Evolutionary conservation across 345 rosid genomes (phyloP), one percentile per base, ranked within the genome.

Genomic region (Tarenaya hassleriana): DNA sequence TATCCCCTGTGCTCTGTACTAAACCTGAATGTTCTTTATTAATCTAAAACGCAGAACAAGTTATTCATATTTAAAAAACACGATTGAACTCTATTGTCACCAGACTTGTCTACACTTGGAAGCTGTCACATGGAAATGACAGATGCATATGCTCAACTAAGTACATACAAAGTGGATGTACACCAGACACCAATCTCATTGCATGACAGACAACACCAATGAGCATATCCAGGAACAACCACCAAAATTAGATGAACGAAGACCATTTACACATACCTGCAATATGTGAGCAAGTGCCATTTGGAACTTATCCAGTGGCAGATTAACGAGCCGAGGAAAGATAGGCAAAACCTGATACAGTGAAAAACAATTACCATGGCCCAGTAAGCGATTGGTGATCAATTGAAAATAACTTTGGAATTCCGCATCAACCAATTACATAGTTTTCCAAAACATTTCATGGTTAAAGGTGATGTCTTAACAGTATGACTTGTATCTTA

Each of bases 221-320:
- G n/a, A 38, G 47, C 39, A 47, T 38, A 27, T 39, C 14, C 27
- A 16, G 38, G 39, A 58, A 27, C 37, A 21, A 58, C 8, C 32
- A 58, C 50, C 10, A 34, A 50, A 34, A 19, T 24, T 37, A 54
- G 34, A 41, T 52, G 24, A 37, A 41, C 41, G n/a, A 1, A 51
- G 56, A 58, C 41, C 43, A 68, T 56, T 48, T 47, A 53, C 27
- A 58, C 10, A 34, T 72, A 88, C 98, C 98, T 92, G 98, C 53
- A 92, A 73, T 65, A 92, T 83, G 66, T 83, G 86, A 54, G 95
- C 98, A 63, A 92, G 86, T 7, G 96, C 98, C 74, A 76, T 79
- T 68, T 83, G 96, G 76, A 92, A 92, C 77, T 88, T 92, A 16
- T 92, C 96, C 32, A 77, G 64, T 10, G 94, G 95, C 57, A 92